These are phyloP conservation scores for Gloeophyllum trabeum DNA, from an alignment of 768 basidiomycete genomes.

Conservation along the genomic window DNA sequence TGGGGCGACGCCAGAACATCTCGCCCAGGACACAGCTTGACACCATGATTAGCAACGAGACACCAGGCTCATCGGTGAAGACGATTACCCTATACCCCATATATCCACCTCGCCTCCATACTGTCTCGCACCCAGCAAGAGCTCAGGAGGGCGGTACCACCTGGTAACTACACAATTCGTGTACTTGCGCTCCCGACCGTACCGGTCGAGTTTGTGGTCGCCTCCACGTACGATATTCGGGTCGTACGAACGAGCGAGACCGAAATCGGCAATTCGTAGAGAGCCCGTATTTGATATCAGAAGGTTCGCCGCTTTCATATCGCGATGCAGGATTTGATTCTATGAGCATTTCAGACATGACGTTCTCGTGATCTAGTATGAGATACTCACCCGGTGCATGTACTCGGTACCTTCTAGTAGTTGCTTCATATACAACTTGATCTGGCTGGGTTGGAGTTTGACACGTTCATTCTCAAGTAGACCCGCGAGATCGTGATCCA, in stretches of 20 bases:
- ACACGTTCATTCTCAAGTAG: constrained; percentile 87
- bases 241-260: constrained; percentile 80
- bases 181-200: constrained; percentile 57
- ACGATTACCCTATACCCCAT: constrained; percentile 87
- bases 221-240: constrained; percentile 28
- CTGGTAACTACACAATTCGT: constrained; percentile 94
- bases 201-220: constrained; percentile 23
- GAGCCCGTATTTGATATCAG: constrained; percentile 82
- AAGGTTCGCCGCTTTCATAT: constrained; percentile 97
- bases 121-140: constrained; percentile 77
- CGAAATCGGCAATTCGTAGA: constrained; percentile 91
- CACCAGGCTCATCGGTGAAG: neutral
- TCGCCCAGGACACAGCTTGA: constrained; percentile 89
- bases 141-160: constrained; percentile 92
- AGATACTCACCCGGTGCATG: constrained; percentile 75
- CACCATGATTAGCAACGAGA: neutral
- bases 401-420: constrained; percentile 94
- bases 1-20: constrained; percentile 83
- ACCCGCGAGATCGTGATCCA: constrained; percentile 98
- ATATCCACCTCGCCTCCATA: constrained; percentile 95
- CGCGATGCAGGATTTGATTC: constrained; percentile 96
- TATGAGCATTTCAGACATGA: no score
- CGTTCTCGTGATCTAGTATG: no score
- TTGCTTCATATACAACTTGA: constrained; percentile 95
- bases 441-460: constrained; percentile 69